phyloP scores from a whole-genome alignment of 2,329 filamentous ascomycete species.

The Talaromyces sp. region DNA sequence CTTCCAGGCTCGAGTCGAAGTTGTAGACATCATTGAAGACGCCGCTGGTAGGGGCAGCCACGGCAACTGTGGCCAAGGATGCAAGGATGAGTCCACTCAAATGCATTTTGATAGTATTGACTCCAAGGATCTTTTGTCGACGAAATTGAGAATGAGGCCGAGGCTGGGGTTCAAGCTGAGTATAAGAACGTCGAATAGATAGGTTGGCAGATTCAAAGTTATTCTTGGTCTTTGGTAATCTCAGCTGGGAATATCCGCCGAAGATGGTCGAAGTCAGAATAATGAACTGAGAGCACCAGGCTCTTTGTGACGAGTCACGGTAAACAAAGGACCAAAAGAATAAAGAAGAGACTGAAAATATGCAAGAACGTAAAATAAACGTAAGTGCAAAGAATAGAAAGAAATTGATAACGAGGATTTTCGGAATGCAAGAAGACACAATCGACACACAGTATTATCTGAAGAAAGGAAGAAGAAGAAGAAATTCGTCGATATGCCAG shows the following conservation, averaged over 20 bases:
- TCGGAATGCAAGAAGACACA: neutral
- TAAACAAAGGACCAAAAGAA: neutral
- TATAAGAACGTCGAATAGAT: neutral
- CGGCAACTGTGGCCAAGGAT: constrained; percentile 30
- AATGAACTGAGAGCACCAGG: neutral
- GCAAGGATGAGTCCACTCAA: constrained; percentile 21
- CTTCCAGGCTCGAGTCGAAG: constrained; percentile 40
- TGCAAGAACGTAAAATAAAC: constrained; percentile 6
- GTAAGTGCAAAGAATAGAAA: constrained; percentile 10
- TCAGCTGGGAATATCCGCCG: neutral
- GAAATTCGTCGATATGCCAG: neutral
- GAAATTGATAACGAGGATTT: constrained; percentile 11
- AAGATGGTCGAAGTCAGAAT: neutral
- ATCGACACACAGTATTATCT: neutral
- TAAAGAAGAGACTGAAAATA: neutral
- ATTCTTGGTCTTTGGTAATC: neutral
- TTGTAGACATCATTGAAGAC: constrained; percentile 33
- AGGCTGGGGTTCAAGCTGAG: neutral
- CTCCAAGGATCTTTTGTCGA: neutral
- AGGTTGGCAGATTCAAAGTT: neutral
- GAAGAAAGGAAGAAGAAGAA: constrained; percentile 9
- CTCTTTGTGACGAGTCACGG: neutral
- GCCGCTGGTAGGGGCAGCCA: constrained; percentile 33
- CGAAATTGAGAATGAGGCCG: neutral
- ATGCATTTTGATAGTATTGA: constrained; percentile 11